Conservation (phyloP, 345 rosid genomes). For the Angophora floribunda region DNA sequence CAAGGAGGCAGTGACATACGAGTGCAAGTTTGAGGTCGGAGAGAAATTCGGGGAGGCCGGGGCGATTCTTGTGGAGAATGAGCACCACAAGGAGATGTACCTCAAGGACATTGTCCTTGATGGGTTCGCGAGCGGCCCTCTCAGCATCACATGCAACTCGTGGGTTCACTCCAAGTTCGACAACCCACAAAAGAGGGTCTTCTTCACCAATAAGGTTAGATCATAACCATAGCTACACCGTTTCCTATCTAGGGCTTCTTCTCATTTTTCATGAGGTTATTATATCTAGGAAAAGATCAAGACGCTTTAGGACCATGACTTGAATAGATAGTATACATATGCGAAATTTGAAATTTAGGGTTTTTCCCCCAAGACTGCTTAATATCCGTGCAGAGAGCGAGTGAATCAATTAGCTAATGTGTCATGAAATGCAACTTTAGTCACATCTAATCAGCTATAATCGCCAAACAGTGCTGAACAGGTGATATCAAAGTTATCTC, state of each 20-base stretch:
- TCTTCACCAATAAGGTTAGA: conserved; percentile 50
- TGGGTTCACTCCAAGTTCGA: conserved; percentile 54
- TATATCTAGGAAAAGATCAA: no score
- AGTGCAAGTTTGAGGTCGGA: conserved; percentile 44
- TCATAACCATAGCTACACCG: background rate
- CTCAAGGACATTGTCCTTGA: conserved; percentile 33
- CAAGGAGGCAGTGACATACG: conserved; percentile 26
- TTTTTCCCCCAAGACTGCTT: no score
- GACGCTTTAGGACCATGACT: no score
- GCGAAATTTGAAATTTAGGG: no score
- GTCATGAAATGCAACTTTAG: background rate
- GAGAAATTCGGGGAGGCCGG: conserved; percentile 51
- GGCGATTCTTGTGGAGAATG: conserved; percentile 56
- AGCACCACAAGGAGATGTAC: conserved; percentile 58
- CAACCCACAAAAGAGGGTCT: conserved; percentile 36
- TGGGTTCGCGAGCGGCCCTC: conserved; percentile 18
- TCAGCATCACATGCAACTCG: conserved; percentile 38
- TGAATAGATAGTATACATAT: no score
- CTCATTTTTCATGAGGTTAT: background rate
- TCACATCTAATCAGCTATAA: background rate
- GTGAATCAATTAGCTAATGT: background rate
- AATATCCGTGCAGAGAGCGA: background rate
- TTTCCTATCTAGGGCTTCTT: background rate
- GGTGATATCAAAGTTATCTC: background rate
- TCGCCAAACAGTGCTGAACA: background rate